Base-by-base conservation (phyloP, 2,329 filamentous ascomycete species). In the Curvularia lunata region DNA sequence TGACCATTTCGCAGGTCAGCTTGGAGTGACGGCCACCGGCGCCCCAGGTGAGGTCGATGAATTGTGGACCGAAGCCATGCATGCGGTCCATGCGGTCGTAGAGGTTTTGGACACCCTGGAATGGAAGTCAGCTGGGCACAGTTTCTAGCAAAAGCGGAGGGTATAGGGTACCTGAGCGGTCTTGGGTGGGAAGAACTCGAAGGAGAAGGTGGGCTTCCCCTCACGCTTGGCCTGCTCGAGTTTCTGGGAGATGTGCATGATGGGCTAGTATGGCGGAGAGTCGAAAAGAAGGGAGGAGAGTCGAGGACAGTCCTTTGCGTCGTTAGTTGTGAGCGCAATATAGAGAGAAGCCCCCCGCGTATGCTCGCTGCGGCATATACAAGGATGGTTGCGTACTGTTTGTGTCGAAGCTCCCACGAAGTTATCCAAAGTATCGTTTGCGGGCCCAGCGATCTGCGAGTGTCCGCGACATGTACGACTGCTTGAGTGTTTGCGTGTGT, bases 71-170 rank as follows among this genome's bases (percentile, higher is more conserved):
- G 63, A 96, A 86, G 72, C 89, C 87, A 79, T 97, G 92, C 95
- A 99, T 99, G 80, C 93, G 92, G 80, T 99, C 95, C 91, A 99
- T 98, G 75, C 95, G 91, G 71, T 99, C 95, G 84, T 99, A 99
- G 57, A 99, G 88, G 78, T 99, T 99, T 81, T 99, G 95, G 12
- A 99, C 94, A 84, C 95, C 95, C 81, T 75, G 57, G 37, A 19
- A 32, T 19, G 30, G 23, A 27, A 19, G 61, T 70, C 59, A 71
- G 66, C 37, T 23, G 47, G 25, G 18, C 16, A 38, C 21, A 32
- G 18, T 2, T 21, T 9, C n/a, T 5, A 13, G 13, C 23, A 10
- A 30, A 30, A 12, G 8, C 16, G 23, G 25, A 19, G n/a, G 21
- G 19, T 54, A 25, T 32, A 48, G 41, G 56, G 56, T 77, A 81